Conservation (phyloP, 148 eudicot species). For the Salicornia ramosissima region DNA sequence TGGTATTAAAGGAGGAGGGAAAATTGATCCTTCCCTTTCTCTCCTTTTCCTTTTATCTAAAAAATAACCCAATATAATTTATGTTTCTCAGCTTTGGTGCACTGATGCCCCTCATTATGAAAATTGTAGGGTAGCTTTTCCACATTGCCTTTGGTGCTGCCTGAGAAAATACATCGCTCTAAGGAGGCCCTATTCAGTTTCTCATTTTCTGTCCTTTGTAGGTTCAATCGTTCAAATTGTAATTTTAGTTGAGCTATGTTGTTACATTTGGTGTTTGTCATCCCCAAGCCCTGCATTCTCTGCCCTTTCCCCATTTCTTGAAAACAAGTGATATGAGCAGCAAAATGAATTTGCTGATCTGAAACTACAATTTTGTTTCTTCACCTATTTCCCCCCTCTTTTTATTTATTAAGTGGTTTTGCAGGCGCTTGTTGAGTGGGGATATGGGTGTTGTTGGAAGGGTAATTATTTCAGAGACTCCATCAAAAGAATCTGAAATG, state of each 20-base stretch:
- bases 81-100: neutral
- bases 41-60: too few relatives aligned
- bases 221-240: too few relatives aligned
- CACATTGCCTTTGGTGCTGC: conserved; percentile 65
- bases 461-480: conserved; percentile 62
- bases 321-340: neutral
- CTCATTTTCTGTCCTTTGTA: neutral
- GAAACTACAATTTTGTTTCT: neutral
- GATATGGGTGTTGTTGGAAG: conserved; percentile 97
- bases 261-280: conserved; percentile 2
- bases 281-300: neutral
- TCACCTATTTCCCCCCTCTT: neutral
- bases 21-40: too few relatives aligned
- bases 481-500: conserved; percentile 60
- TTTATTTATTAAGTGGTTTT: conserved; percentile 12
- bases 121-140: conserved; percentile 66
- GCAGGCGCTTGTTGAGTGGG: conserved; percentile 99
- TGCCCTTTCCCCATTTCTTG: neutral
- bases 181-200: conserved; percentile 37
- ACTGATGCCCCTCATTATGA: conserved; percentile 8
- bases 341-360: neutral
- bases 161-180: conserved; percentile 76
- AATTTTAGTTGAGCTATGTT: neutral
- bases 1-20: too few relatives aligned
- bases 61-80: too few relatives aligned